These are phyloP conservation scores for Penicillium cosmopolitanum DNA, from an alignment of 495 filamentous ascomycete species.

Conservation along the genomic window DNA sequence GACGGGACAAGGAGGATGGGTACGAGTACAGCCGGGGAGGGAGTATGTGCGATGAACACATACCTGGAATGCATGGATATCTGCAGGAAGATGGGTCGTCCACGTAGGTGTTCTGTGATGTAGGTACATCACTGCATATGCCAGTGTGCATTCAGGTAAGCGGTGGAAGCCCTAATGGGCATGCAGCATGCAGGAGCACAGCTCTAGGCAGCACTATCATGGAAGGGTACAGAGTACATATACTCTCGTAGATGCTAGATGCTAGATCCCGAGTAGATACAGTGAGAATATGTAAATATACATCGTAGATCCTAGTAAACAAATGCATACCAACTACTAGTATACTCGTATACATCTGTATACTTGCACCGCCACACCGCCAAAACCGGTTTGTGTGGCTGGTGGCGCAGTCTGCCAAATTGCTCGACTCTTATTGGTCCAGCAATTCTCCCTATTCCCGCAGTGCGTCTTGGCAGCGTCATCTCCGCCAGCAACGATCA, in stretches of 20 bases:
- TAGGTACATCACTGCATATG: too few relatives aligned
- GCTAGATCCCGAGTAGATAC: too few relatives aligned
- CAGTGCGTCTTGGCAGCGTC: conserved; percentile 29
- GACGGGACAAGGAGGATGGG: background rate
- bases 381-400: conserved; percentile 28
- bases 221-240: too few relatives aligned
- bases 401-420: conserved; percentile 20
- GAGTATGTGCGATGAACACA: background rate
- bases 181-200: too few relatives aligned
- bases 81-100: background rate
- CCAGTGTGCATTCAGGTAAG: too few relatives aligned
- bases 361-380: conserved; percentile 26
- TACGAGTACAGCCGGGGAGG: too few relatives aligned
- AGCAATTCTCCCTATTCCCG: background rate
- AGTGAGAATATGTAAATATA: too few relatives aligned
- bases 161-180: too few relatives aligned
- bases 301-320: too few relatives aligned
- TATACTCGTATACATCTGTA: background rate
- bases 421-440: conserved; percentile 2
- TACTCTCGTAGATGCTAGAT: too few relatives aligned
- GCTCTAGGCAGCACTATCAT: too few relatives aligned
- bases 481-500: conserved; percentile 10
- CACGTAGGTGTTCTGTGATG: background rate
- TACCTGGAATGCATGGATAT: background rate
- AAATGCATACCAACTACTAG: background rate